These are phyloP conservation scores for Rubia tinctorum DNA, from an alignment of 305 asterid species.

Conservation along the genomic window DNA sequence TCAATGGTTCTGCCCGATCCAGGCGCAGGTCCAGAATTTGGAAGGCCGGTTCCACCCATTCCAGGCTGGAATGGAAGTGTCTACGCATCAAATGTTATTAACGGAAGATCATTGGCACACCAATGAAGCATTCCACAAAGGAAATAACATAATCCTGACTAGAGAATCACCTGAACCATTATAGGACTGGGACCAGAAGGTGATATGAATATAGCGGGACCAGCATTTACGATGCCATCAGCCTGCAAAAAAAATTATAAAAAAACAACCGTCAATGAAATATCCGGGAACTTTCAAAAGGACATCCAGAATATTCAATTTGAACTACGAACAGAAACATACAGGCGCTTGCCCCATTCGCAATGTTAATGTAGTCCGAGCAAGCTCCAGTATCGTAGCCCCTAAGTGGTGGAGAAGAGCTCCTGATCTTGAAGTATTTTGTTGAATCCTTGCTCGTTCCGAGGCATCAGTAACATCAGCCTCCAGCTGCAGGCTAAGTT, in stretches of 20 bases:
- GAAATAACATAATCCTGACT: not conserved
- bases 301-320: not conserved
- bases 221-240: constrained; percentile 11
- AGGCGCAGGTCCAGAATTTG: constrained; percentile 55
- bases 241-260: constrained; percentile 32
- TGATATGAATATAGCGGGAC: constrained; percentile 11
- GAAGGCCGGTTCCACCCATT: constrained; percentile 53
- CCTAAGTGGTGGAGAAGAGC: constrained; percentile 5
- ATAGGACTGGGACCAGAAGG: constrained; percentile 12
- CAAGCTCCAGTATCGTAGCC: not conserved
- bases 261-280: not conserved
- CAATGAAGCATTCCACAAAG: not conserved
- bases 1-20: constrained; percentile 74
- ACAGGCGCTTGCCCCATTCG: constrained; percentile 28
- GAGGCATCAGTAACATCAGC: constrained; percentile 1
- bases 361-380: not conserved
- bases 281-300: not conserved
- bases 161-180: constrained; percentile 52
- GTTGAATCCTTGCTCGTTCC: not conserved
- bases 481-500: not conserved
- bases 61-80: constrained; percentile 61
- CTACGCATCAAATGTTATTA: constrained; percentile 33
- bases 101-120: constrained; percentile 14
- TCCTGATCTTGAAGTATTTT: constrained; percentile 2
- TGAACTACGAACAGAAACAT: constrained; percentile 16